These are phyloP conservation scores for Mortierella sp. DNA, from an alignment of 371 early-diverging fungal species.

Conservation along the genomic window DNA sequence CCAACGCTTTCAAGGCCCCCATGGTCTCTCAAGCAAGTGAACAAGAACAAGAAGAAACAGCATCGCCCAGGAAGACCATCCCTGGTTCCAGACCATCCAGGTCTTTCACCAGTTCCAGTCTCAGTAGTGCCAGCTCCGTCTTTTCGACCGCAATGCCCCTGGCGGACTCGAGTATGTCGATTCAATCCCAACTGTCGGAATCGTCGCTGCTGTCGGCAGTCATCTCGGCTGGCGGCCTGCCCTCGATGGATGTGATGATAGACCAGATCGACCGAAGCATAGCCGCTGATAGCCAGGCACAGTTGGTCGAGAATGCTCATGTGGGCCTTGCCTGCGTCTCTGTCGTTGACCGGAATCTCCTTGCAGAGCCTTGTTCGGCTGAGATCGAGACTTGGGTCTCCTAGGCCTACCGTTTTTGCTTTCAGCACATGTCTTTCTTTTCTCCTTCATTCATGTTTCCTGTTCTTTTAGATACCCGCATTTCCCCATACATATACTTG, in stretches of 20 bases:
- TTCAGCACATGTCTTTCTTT: too few species aligned
- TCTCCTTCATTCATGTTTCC: not conserved
- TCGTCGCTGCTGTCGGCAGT: constrained; percentile 41
- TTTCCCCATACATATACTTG: not conserved
- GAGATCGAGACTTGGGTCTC: constrained; percentile 51
- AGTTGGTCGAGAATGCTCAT: constrained; percentile 44
- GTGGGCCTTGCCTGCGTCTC: constrained; percentile 29
- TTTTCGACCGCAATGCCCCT: constrained; percentile 28
- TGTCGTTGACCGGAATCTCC: constrained; percentile 33
- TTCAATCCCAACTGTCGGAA: constrained; percentile 45
- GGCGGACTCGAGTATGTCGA: constrained; percentile 45
- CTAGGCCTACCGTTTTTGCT: not conserved
- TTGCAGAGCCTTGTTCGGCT: constrained; percentile 54
- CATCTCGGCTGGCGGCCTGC: constrained; percentile 33
- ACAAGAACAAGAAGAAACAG: not conserved
- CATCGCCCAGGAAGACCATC: not conserved
- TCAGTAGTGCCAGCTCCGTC: constrained; percentile 20
- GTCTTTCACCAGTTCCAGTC: constrained; percentile 21
- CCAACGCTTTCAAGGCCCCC: constrained; percentile 1
- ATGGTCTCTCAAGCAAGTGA: not conserved
- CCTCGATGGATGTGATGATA: constrained; percentile 46
- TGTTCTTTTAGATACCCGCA: not conserved
- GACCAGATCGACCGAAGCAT: constrained; percentile 39
- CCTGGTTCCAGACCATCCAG: constrained; percentile 16
- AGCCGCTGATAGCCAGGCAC: constrained; percentile 40